Percentiles rank a stretch among this genome's conserved stretches.
Evolutionary conservation across 768 basidiomycete genomes (phyloP).

Genomic region (Ramaria sp.): DNA sequence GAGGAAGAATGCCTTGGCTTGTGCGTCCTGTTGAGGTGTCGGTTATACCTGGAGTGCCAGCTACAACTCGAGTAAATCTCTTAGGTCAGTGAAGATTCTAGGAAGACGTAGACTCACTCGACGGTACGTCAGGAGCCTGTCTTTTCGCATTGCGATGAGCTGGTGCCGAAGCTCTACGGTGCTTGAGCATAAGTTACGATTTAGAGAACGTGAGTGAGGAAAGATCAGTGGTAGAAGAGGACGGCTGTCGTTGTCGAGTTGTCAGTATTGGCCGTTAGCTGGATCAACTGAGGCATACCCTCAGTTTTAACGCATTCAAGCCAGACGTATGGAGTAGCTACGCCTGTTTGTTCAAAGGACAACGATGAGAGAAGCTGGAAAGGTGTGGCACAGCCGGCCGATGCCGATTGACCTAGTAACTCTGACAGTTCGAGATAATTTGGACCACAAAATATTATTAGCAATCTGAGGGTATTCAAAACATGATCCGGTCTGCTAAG

Average conservation of each 20-base stretch:
- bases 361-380: too few relatives aligned
- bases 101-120: neutral
- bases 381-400: too few relatives aligned
- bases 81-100: neutral
- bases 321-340: too few relatives aligned
- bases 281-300: neutral
- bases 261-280: neutral
- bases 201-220: neutral
- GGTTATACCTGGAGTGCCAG: constrained; percentile 8
- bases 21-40: too few relatives aligned
- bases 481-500: too few relatives aligned
- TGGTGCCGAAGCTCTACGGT: neutral
- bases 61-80: neutral
- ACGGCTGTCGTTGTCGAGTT: neutral
- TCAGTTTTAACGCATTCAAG: neutral
- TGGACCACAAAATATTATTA: too few relatives aligned
- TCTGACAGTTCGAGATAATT: too few relatives aligned
- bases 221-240: neutral
- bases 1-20: too few relatives aligned
- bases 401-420: too few relatives aligned
- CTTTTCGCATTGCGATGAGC: neutral
- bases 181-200: neutral
- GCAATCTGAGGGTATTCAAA: too few relatives aligned
- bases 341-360: too few relatives aligned
- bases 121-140: neutral